A percentile compares a stretch with the other conserved stretches of the same genome.
Evolutionary conservation across 23 red algal genomes (phyloP).

Genomic region (Pyropia yezoensis): DNA sequence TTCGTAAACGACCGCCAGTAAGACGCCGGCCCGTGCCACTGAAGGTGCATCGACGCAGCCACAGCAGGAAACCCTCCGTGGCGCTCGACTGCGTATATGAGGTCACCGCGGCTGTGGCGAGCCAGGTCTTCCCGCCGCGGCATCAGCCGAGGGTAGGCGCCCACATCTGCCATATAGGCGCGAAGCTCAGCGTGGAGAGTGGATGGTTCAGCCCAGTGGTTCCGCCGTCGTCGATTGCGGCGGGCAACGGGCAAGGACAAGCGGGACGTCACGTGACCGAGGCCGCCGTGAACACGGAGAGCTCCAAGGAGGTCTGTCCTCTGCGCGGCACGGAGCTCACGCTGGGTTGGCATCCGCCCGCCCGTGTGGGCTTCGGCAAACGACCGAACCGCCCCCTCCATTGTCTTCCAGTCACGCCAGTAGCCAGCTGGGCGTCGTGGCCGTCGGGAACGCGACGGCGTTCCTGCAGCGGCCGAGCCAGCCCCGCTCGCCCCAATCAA

Average conservation of each 20-base stretch:
- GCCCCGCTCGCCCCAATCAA: no score
- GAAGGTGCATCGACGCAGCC: conserved; percentile 51
- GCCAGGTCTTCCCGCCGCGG: conserved; percentile 41
- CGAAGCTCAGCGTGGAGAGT: conserved; percentile 45
- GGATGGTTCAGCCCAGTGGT: conserved; percentile 48
- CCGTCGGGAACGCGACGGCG: no score
- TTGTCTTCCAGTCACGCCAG: conserved; percentile 25
- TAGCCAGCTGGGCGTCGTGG: conserved; percentile 19
- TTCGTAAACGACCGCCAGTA: conserved; percentile 69
- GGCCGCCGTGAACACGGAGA: conserved; percentile 56
- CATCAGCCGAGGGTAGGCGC: conserved; percentile 64
- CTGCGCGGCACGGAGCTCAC: conserved; percentile 29
- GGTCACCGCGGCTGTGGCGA: conserved; percentile 24
- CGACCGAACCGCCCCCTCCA: conserved; percentile 39
- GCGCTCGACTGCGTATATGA: conserved; percentile 57
- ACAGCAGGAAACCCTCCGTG: conserved; percentile 53
- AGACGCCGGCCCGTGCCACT: conserved; percentile 65
- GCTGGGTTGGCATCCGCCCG: conserved; percentile 42
- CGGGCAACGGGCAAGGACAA: not conserved
- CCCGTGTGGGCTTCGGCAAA: conserved; percentile 19
- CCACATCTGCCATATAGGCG: conserved; percentile 34
- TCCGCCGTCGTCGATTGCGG: conserved; percentile 10
- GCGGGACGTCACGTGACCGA: conserved; percentile 22
- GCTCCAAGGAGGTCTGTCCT: conserved; percentile 70
- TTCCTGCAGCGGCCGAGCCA: no score